A percentile compares a stretch with the other conserved stretches of the same genome.
Evolutionary conservation across 2,329 filamentous ascomycete genomes (phyloP).

Genomic region (Apiospora aurea): DNA sequence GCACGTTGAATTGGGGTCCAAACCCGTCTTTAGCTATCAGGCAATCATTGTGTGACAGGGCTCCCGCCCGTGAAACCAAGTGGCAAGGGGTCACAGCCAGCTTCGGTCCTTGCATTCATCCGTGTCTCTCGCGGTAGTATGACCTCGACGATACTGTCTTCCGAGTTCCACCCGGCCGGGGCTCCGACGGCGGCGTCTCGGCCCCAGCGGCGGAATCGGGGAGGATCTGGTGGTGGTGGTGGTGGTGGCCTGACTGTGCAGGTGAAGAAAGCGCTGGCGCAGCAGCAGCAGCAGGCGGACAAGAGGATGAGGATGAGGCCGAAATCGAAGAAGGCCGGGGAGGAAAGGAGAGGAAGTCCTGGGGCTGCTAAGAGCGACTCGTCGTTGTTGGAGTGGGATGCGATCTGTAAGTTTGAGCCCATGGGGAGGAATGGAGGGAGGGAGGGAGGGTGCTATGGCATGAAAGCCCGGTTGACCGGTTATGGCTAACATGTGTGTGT

Average conservation of each 20-base stretch:
- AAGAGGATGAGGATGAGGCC: no score
- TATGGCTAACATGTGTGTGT: conserved; percentile 19
- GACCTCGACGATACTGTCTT: neutral
- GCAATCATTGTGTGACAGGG: neutral
- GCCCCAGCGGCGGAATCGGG: neutral
- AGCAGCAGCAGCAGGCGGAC: neutral
- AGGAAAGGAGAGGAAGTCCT: no score
- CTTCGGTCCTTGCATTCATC: neutral
- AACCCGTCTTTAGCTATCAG: neutral
- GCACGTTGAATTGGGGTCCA: neutral
- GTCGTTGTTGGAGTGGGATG: conserved; percentile 22
- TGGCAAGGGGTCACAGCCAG: no score
- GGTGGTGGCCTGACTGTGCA: neutral
- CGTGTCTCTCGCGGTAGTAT: neutral
- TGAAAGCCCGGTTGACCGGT: no score
- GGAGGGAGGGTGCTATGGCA: no score
- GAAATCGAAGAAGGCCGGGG: neutral
- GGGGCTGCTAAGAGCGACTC: neutral
- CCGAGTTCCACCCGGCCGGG: neutral
- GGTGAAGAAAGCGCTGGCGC: neutral
- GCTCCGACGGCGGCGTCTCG: neutral
- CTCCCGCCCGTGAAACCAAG: no score
- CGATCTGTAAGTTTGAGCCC: conserved; percentile 9
- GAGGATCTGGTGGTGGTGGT: neutral
- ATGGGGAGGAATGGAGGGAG: neutral